Percentiles rank a stretch among this genome's conserved stretches.
phyloP scores from a whole-genome alignment of 2,329 filamentous ascomycete genomes.

The Cryphonectria naterciae region DNA sequence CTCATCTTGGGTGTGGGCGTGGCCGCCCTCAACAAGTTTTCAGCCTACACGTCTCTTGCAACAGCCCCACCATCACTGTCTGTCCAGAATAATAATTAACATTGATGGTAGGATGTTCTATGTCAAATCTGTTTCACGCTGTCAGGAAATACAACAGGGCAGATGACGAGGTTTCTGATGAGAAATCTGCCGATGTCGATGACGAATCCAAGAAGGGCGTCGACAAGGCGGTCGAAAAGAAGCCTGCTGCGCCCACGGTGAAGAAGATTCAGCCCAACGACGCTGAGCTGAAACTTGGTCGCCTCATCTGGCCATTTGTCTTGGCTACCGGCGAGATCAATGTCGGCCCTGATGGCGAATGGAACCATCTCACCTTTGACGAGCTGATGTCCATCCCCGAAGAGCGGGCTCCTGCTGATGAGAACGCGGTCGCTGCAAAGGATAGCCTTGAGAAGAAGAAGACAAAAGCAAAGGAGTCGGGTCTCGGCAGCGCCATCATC shows the following conservation, averaged over 20 bases:
- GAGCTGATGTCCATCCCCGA: slow-evolving; percentile 45
- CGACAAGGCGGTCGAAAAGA: slow-evolving; percentile 8
- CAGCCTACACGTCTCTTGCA: background rate
- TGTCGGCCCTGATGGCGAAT: slow-evolving; percentile 42
- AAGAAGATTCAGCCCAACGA: slow-evolving; percentile 30
- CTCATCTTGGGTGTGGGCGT: background rate
- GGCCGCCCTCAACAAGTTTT: background rate
- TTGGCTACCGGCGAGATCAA: slow-evolving; percentile 45
- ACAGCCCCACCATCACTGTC: background rate
- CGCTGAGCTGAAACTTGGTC: slow-evolving; percentile 42
- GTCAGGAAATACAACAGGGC: slow-evolving; percentile 30
- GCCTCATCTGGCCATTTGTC: slow-evolving; percentile 49
- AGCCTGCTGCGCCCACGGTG: background rate
- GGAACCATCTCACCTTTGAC: slow-evolving; percentile 45
- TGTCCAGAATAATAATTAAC: slow-evolving; percentile 17
- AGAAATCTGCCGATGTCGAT: slow-evolving; percentile 1
- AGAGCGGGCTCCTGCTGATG: slow-evolving; percentile 27
- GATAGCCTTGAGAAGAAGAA: slow-evolving; percentile 25
- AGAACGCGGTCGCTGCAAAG: slow-evolving; percentile 4
- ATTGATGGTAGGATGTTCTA: slow-evolving; percentile 27
- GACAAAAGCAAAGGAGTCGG: background rate
- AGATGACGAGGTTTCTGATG: slow-evolving; percentile 13
- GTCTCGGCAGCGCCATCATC: background rate
- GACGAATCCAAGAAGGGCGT: slow-evolving; percentile 3
- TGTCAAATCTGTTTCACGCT: slow-evolving; percentile 32